A percentile compares a stretch with the other conserved stretches of the same genome.
phyloP scores from a whole-genome alignment of 2,329 filamentous ascomycete genomes.

The Pseudogymnoascus sp. region DNA sequence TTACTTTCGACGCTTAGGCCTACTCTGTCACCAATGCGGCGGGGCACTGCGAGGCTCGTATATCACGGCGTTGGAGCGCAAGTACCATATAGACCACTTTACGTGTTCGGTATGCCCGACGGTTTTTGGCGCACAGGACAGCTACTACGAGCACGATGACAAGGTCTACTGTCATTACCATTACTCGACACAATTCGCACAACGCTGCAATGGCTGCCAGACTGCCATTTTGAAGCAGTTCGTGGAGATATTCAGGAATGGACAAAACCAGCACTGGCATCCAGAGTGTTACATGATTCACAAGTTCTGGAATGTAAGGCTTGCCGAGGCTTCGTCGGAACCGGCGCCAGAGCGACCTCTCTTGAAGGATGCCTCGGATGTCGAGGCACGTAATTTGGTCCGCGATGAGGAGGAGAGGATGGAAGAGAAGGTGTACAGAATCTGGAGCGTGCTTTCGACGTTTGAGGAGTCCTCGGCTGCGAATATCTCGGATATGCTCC shows the following conservation, averaged over 20 bases:
- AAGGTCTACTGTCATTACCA: slow-evolving; percentile 98
- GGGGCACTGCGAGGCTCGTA: slow-evolving; percentile 92
- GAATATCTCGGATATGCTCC: slow-evolving; percentile 97
- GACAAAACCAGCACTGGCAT: slow-evolving; percentile 98
- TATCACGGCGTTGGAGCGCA: slow-evolving; percentile 93
- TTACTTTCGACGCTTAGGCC: slow-evolving; percentile 86
- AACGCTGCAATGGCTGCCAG: slow-evolving; percentile 92
- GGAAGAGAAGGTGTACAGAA: slow-evolving; percentile 95
- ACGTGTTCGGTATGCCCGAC: slow-evolving; percentile 96
- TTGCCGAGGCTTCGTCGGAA: slow-evolving; percentile 39
- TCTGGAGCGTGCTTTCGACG: slow-evolving; percentile 94
- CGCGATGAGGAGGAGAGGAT: slow-evolving; percentile 84
- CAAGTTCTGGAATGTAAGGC: slow-evolving; percentile 97
- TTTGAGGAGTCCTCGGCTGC: slow-evolving; percentile 97
- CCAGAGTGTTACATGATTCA: slow-evolving; percentile 99
- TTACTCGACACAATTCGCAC: slow-evolving; percentile 95
- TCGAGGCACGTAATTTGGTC: slow-evolving; percentile 65
- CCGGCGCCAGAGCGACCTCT: slow-evolving; percentile 23
- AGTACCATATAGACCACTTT: slow-evolving; percentile 99
- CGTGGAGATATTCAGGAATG: slow-evolving; percentile 96
- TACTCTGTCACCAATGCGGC: slow-evolving; percentile 87
- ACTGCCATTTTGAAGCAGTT: slow-evolving; percentile 98
- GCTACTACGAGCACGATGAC: slow-evolving; percentile 96
- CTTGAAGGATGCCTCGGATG: slow-evolving; percentile 47
- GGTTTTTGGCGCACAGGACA: slow-evolving; percentile 96